Evolutionary conservation across 805 yeast species (phyloP), one percentile per base, ranked within the genome.

Genomic region (Ogataea angusta): DNA sequence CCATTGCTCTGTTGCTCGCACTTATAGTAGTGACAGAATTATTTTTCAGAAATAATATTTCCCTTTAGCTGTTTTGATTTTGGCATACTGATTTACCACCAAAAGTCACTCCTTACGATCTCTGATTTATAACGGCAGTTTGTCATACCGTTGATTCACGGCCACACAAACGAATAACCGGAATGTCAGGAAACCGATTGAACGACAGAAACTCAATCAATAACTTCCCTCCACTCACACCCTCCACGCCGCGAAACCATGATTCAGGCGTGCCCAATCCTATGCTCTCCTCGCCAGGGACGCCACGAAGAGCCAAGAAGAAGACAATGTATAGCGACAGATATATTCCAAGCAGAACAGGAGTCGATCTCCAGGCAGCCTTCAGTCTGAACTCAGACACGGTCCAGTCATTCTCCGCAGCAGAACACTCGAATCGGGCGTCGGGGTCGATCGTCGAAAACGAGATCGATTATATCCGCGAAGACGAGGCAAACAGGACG

Each of bases 311-410:
- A 43, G 43, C 50, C 2, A 60, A 60, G 43, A 67, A 69, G 40
- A 72, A 72, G 40, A 62, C 75, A 3, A 68, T 77, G 1, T 85
- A 84, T 63, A 80, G 85, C 47, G 99, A 90, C 62, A 68, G 98
- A 41, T 88, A 80, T 60, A 86, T 93, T 19, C 99, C 99, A 5
- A 80, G 77, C 45, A 66, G 99, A 35, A 80, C 86, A 2, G 96
- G 95, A 1, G 76, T 88, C 18, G 95, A 88, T 54, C 67, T 91
- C 12, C 93, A 87, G 54, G 88, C 96, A 0, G 96, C 96, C 6
- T 83, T 80, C 59, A 75, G 80, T 43, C 63, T 80, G 36, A 72
- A 52, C 10, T 43, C 42, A 25, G 52, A 49, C 10, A 27, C 47
- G 7, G 32, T 45, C 10, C 45, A 43, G 18, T 34, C 49, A 2